A percentile compares a stretch with the other conserved stretches of the same genome.
Conservation (phyloP, 805 yeast genomes). For the Cyberlindnera amylophila region DNA sequence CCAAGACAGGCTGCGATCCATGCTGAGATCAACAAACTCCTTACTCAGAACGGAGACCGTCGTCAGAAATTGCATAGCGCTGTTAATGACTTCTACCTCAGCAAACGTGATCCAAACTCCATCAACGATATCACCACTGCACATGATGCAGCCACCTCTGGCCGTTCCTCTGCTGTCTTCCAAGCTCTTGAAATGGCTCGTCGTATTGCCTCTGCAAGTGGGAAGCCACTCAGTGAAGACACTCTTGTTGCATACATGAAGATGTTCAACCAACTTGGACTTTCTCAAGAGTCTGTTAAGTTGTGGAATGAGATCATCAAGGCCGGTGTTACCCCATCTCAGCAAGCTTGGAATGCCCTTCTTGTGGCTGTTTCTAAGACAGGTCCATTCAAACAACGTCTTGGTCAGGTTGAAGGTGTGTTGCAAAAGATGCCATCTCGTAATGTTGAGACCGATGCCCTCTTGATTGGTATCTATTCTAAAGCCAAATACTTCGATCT, state of each 20-base stretch:
- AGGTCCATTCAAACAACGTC: conserved; percentile 25
- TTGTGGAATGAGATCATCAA: conserved; percentile 49
- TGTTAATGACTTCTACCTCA: conserved; percentile 9
- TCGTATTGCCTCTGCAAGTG: conserved; percentile 26
- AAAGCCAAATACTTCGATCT: conserved; percentile 40
- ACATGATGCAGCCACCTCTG: conserved; percentile 13
- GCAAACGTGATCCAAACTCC: conserved; percentile 23
- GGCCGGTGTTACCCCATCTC: conserved; percentile 37
- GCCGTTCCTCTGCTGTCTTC: conserved; percentile 18
- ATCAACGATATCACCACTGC: conserved; percentile 18
- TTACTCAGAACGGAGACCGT: conserved; percentile 11
- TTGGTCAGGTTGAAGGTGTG: conserved; percentile 37
- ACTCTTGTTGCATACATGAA: conserved; percentile 44
- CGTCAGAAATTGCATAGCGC: conserved; percentile 4
- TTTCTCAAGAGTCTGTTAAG: conserved; percentile 35
- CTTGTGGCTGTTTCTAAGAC: conserved; percentile 41
- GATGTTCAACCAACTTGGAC: conserved; percentile 37
- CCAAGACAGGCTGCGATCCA: conserved; percentile 5
- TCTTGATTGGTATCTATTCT: conserved; percentile 44
- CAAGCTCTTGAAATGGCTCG: conserved; percentile 17
- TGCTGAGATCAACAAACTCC: neutral
- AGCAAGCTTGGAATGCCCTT: conserved; percentile 57
- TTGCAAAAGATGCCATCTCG: conserved; percentile 36
- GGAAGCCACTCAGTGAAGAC: conserved; percentile 35
- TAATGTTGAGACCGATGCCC: conserved; percentile 45